These are phyloP conservation scores for Oldenlandia corymbosa DNA, from an alignment of 257 asterid genomes.

Conservation along the genomic window DNA sequence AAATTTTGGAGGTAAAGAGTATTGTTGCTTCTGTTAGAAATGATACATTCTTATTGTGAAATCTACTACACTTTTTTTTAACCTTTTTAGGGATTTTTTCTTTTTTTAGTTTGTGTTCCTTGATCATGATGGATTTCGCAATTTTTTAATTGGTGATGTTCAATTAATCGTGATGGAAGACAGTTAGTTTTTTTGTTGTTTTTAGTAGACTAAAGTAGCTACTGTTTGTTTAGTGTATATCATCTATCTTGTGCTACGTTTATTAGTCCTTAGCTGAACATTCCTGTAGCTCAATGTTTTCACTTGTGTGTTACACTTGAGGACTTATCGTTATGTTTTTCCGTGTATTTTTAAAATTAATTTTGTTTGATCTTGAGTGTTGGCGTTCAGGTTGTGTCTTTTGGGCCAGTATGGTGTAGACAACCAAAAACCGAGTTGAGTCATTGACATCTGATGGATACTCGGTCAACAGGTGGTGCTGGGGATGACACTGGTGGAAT, in stretches of 20 bases:
- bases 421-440: conserved; percentile 2
- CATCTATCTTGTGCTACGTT: background rate
- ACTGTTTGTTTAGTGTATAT: background rate
- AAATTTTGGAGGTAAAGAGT: background rate
- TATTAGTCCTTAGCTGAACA: background rate
- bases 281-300: background rate
- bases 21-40: background rate
- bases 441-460: conserved; percentile 49
- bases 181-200: too few relatives aligned
- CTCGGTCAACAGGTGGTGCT: conserved; percentile 57
- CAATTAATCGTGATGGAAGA: background rate
- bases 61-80: too few relatives aligned
- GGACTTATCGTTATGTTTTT: background rate
- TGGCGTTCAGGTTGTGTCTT: conserved; percentile 27
- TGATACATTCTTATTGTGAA: too few relatives aligned
- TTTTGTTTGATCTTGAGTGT: background rate
- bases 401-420: conserved; percentile 17
- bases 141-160: too few relatives aligned
- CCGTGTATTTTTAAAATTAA: background rate
- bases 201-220: background rate
- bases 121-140: background rate
- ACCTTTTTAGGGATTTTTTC: too few relatives aligned
- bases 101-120: background rate
- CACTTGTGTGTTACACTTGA: background rate
- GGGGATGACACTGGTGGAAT: conserved; percentile 79